Evolutionary conservation across 352 stramenopile species (phyloP).

Genomic region (Blastocystis sp.): DNA sequence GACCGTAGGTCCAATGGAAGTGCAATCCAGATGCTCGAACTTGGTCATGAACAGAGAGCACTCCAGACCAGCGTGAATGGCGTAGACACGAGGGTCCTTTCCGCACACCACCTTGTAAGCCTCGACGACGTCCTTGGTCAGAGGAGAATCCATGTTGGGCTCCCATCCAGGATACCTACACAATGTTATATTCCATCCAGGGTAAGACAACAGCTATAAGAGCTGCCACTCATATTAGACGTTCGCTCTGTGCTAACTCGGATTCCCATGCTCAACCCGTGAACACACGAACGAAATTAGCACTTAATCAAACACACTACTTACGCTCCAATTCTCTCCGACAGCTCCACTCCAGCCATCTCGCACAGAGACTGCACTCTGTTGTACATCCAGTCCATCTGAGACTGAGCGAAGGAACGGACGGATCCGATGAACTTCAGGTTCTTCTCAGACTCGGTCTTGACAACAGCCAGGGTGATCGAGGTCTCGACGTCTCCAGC

Average conservation of each 20-base stretch:
- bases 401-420: constrained; percentile 46
- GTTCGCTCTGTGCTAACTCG: constrained; percentile 33
- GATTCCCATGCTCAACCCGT: constrained; percentile 23
- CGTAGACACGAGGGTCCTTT: constrained; percentile 59
- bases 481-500: constrained; percentile 50
- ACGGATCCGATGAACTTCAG: constrained; percentile 26
- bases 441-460: not conserved
- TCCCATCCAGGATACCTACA: constrained; percentile 62
- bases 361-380: constrained; percentile 48
- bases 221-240: not conserved
- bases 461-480: constrained; percentile 43
- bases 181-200: constrained; percentile 28
- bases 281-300: constrained; percentile 20
- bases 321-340: constrained; percentile 57
- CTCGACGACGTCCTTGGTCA: constrained; percentile 59
- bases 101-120: constrained; percentile 58
- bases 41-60: constrained; percentile 63
- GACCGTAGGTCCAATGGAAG: constrained; percentile 60
- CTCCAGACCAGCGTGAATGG: constrained; percentile 63
- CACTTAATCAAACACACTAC: constrained; percentile 30
- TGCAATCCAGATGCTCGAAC: constrained; percentile 59
- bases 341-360: constrained; percentile 32
- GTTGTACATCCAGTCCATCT: constrained; percentile 57
- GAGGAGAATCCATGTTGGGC: constrained; percentile 60
- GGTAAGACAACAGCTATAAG: not conserved